Base-by-base conservation (phyloP, 164 flowering plant genomes). In the Vitis cinerea region DNA sequence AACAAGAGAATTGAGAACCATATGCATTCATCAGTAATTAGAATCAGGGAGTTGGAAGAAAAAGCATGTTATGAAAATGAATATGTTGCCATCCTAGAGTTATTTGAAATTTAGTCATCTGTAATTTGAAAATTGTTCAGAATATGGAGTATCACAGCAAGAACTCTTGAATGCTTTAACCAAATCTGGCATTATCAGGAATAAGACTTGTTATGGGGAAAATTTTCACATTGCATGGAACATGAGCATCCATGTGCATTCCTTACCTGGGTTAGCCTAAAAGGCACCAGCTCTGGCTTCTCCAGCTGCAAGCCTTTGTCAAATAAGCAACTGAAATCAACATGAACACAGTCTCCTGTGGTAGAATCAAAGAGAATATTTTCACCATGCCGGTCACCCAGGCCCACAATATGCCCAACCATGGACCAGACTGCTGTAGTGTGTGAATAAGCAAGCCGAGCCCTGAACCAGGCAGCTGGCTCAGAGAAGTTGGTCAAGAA, bases 341-440 rank as follows among this genome's bases (percentile, higher is more conserved):
- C 99, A 82, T 96, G 99, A 57, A 96, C 93, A 84, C 99, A 96
- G 71, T 93, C 99, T 49, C 99, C 99, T 7, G 94, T 89, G 14
- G 98, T 96, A 59, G 99, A 96, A 84, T 96, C 99, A 81, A 96
- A 96, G 55, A 96, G 95, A 69, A 96, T 93, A 71, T 96, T 96
- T 77, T 96, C 99, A 47, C 99, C 99, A 80, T 96, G 99, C 47
- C 99, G 85, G 76, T 96, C 99, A 57, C 99, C 98, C 67, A 96
- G 83, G 67, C 99, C 99, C 71, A 96, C 99, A 67, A 93, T 96
- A 78, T 96, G 98, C 61, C 99, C 99, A 76, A 96, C 99, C 99
- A 96, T 93, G 64, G 97, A 96, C 99, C 99, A 96, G 65, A 96
- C 99, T 50, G 99, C 98, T 59, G 93, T 84, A 50, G 99, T 96